Base-by-base conservation (phyloP, 2,329 filamentous ascomycete species). In the Epichloe uncinata region DNA sequence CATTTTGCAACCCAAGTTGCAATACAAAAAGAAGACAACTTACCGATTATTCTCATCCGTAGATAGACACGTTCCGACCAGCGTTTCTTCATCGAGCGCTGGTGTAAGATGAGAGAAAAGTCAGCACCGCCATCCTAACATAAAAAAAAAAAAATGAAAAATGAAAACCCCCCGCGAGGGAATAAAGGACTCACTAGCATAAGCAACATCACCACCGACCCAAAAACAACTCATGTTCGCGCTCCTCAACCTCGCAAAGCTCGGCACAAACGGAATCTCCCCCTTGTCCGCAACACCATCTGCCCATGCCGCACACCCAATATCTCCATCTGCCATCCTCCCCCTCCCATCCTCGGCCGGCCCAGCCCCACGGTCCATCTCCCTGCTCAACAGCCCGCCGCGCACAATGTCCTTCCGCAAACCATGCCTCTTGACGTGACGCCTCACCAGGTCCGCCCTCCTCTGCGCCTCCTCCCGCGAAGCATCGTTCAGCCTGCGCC, bases 401-500 rank as follows among this genome's bases (percentile, higher is more conserved):
- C 55, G 36, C 6, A 72, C 64, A 12, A 60, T 51, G 51, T 74
- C 64, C 15, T 61, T 60, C 4, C 55, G 52, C 4, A 72, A 58
- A 4, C 48, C 53, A 12, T 68, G 63, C 3, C 70, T 68, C 52
- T 56, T 65, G 44, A 75, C 63, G 16, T 71, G 69, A 15, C 60
- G 55, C 52, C 60, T 64, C n/a, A 66, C 55, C 8, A 66, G 53
- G 12, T 62, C 49, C n/a, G 57, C 56, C 40, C 65, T 60, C 5
- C 55, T 56, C 13, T 57, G 53, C 0, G 57, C 58, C 11, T 56
- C 60, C 42, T 57, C 49, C 1, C 58, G 59, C 5, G 62, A 61
- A 20, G 63, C 63, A 36, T 74, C 68, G 34, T 75, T 68, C 3
- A 68, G 54, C 52, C 73, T 73, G 48, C 77, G 77, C 55, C 70